Conservation (phyloP, 2,329 filamentous ascomycete genomes). For the Claviceps africana region DNA sequence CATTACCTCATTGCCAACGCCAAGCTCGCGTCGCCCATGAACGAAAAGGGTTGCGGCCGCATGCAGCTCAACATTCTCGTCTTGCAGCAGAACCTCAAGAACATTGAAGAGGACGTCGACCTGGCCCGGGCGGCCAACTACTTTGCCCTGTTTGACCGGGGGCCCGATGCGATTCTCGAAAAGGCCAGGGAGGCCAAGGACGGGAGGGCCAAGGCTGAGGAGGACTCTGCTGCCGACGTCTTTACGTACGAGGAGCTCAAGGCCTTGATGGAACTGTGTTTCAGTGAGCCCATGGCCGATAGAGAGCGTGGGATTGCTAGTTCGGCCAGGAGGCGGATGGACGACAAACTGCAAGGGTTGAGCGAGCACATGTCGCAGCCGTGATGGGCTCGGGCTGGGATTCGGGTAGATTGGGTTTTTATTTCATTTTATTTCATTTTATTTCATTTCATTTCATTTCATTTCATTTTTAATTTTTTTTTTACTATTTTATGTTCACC, state of each 20-base stretch:
- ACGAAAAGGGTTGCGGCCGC: conserved; percentile 64
- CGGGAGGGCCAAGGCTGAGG: conserved; percentile 18
- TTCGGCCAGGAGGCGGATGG: conserved; percentile 54
- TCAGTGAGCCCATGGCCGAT: conserved; percentile 51
- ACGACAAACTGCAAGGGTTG: conserved; percentile 53
- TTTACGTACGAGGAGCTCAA: conserved; percentile 56
- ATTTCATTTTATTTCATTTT: not conserved
- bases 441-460: not conserved
- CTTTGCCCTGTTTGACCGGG: conserved; percentile 53
- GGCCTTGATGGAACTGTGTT: conserved; percentile 51
- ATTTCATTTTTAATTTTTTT: not conserved
- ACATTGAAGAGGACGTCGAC: conserved; percentile 60
- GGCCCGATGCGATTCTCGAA: conserved; percentile 49
- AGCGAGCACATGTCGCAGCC: conserved; percentile 61
- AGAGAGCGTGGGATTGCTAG: conserved; percentile 53
- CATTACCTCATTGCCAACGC: conserved; percentile 62
- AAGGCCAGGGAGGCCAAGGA: conserved; percentile 39
- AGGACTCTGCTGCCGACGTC: conserved; percentile 21
- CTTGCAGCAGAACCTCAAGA: conserved; percentile 91
- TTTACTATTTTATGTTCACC: too few relatives aligned
- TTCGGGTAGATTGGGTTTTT: not conserved
- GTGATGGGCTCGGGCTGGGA: conserved; percentile 3
- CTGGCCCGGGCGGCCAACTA: conserved; percentile 51
- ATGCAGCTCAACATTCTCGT: conserved; percentile 93
- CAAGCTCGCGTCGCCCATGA: conserved; percentile 64